Percentiles rank a stretch among this genome's conserved stretches.
Evolutionary conservation across 139 green algal species (phyloP).

Genomic region (Raphidocelis subcapitata): DNA sequence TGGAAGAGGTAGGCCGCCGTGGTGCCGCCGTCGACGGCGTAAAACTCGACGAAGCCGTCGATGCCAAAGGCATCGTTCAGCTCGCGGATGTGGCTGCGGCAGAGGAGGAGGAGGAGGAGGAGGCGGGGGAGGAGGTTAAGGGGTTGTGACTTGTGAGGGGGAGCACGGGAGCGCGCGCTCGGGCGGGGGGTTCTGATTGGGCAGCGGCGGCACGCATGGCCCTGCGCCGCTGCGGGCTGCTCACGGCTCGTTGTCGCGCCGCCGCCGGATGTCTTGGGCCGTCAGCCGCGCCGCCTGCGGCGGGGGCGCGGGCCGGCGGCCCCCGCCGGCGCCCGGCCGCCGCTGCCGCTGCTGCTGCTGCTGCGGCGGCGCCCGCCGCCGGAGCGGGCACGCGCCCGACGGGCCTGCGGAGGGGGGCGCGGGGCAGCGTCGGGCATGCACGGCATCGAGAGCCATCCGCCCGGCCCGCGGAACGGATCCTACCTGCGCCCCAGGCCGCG

Average conservation of each 20-base stretch:
- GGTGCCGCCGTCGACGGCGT: slow-evolving; percentile 20
- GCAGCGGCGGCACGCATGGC: neutral
- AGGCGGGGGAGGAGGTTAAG: neutral
- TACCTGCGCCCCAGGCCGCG: no score
- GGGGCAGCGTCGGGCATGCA: no score
- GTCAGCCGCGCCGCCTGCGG: neutral
- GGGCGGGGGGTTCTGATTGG: neutral
- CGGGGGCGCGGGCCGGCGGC: neutral
- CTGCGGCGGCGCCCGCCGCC: neutral
- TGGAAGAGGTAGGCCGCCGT: slow-evolving; percentile 36
- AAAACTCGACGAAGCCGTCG: slow-evolving; percentile 40
- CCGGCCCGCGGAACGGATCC: no score
- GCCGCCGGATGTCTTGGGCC: neutral
- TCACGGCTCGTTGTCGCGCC: neutral
- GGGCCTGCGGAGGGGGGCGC: no score
- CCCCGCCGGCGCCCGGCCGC: no score
- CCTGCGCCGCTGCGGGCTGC: neutral
- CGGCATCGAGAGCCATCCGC: no score
- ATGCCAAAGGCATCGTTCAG: slow-evolving; percentile 40
- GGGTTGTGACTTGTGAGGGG: neutral
- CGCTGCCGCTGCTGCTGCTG: neutral
- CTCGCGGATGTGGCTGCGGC: slow-evolving; percentile 21
- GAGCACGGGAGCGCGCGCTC: neutral
- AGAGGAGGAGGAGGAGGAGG: neutral
- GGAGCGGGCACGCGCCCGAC: no score